These are phyloP conservation scores for Penicillium subrubescens DNA, from an alignment of 495 filamentous ascomycete species.

Conservation along the genomic window DNA sequence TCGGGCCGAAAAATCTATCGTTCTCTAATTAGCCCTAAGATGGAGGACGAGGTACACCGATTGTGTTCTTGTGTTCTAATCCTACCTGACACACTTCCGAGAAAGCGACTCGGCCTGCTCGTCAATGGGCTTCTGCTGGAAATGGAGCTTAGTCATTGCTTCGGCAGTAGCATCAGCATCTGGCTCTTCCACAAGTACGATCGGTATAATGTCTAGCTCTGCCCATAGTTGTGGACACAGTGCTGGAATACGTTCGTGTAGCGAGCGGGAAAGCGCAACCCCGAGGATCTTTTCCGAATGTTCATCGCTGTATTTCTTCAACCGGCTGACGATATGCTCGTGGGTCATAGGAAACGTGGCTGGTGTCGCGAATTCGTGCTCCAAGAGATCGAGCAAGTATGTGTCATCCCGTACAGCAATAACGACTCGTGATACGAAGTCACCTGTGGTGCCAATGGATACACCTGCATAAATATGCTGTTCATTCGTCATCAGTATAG, in stretches of 20 bases:
- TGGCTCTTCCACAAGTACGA: slow-evolving; percentile 42
- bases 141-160: no score
- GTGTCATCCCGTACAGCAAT: background rate
- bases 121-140: slow-evolving; percentile 55
- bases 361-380: background rate
- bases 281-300: slow-evolving; percentile 59
- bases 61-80: background rate
- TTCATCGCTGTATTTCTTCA: background rate
- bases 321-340: background rate
- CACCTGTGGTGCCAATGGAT: background rate
- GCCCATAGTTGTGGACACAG: slow-evolving; percentile 73
- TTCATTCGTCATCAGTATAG: background rate
- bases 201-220: slow-evolving; percentile 71
- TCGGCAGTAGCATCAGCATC: no score
- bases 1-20: background rate
- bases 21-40: background rate
- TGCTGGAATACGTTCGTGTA: slow-evolving; percentile 31
- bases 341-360: background rate
- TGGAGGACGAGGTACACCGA: background rate
- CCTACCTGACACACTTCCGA: slow-evolving; percentile 70
- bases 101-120: slow-evolving; percentile 83
- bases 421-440: background rate
- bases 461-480: background rate
- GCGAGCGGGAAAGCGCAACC: slow-evolving; percentile 38
- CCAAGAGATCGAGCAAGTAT: background rate